phyloP scores from a whole-genome alignment of 2,329 filamentous ascomycete genomes.

The Penicillium occitanis region DNA sequence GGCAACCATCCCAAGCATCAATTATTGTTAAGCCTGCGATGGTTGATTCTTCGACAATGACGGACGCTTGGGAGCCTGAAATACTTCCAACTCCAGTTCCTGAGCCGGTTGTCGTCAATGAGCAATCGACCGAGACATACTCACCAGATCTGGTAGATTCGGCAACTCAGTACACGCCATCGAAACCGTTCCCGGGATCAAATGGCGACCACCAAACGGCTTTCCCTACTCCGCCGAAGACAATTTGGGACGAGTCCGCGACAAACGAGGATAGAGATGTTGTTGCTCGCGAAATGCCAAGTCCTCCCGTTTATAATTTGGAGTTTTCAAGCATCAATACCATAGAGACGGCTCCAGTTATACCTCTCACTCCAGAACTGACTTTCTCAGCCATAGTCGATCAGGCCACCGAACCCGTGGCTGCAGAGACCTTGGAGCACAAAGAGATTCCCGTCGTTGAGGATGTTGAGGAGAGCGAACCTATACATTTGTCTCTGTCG shows the following conservation, averaged over 20 bases:
- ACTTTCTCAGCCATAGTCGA: constrained; percentile 14
- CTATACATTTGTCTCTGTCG: constrained; percentile 31
- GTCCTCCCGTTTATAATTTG: constrained; percentile 28
- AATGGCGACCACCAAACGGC: constrained; percentile 32
- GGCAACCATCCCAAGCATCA: constrained; percentile 34
- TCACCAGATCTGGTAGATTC: constrained; percentile 37
- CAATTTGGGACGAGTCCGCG: constrained; percentile 39
- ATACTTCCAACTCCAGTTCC: background rate
- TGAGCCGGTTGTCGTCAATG: background rate
- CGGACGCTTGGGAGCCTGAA: constrained; percentile 54
- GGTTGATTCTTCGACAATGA: constrained; percentile 64
- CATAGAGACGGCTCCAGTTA: constrained; percentile 38
- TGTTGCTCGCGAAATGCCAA: constrained; percentile 24
- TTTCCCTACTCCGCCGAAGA: constrained; percentile 43
- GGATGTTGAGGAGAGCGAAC: constrained; percentile 21
- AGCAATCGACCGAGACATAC: constrained; percentile 20
- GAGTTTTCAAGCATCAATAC: constrained; percentile 35
- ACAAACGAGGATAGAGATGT: constrained; percentile 13
- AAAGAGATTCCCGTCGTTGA: constrained; percentile 21
- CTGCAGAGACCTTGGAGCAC: constrained; percentile 20
- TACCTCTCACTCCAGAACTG: constrained; percentile 48
- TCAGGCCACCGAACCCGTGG: constrained; percentile 22
- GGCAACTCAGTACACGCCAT: constrained; percentile 46
- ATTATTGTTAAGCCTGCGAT: constrained; percentile 42
- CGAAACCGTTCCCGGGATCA: constrained; percentile 27